These are phyloP conservation scores for Coemansia sp. DNA, from an alignment of 192 early-diverging fungal species.

Conservation along the genomic window DNA sequence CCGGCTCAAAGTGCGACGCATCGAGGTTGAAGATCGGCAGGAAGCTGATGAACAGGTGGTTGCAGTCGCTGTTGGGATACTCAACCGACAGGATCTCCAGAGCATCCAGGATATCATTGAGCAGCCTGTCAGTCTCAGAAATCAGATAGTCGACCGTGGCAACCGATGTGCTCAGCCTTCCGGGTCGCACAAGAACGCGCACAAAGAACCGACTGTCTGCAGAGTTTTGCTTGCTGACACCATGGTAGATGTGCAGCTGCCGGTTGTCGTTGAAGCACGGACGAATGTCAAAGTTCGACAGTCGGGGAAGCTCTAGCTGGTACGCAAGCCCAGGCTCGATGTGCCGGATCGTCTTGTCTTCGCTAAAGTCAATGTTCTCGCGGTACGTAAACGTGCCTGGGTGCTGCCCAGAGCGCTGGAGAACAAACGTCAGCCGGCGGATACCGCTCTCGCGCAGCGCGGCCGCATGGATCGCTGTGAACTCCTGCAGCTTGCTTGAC, in stretches of 20 bases:
- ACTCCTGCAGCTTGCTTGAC: slow-evolving; percentile 61
- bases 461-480: slow-evolving; percentile 61
- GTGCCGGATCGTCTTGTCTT: slow-evolving; percentile 95
- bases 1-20: slow-evolving; percentile 76
- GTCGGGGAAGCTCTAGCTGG: slow-evolving; percentile 88
- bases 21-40: slow-evolving; percentile 94
- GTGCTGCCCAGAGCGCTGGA: slow-evolving; percentile 79
- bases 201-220: slow-evolving; percentile 98
- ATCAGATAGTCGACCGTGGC: slow-evolving; percentile 92
- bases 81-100: slow-evolving; percentile 89
- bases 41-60: slow-evolving; percentile 98
- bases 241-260: slow-evolving; percentile 96
- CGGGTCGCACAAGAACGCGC: slow-evolving; percentile 92
- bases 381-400: slow-evolving; percentile 97
- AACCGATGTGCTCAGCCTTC: slow-evolving; percentile 74
- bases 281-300: slow-evolving; percentile 95
- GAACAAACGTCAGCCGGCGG: slow-evolving; percentile 87
- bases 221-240: slow-evolving; percentile 89
- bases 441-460: slow-evolving; percentile 74
- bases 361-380: slow-evolving; percentile 76
- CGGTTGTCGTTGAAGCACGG: slow-evolving; percentile 93
- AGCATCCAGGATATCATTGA: slow-evolving; percentile 93
- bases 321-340: slow-evolving; percentile 98
- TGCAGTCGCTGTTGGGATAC: slow-evolving; percentile 96
- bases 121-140: slow-evolving; percentile 89